phyloP scores from a whole-genome alignment of 805 yeast genomes.

The Grigorovia transvaalensis region DNA sequence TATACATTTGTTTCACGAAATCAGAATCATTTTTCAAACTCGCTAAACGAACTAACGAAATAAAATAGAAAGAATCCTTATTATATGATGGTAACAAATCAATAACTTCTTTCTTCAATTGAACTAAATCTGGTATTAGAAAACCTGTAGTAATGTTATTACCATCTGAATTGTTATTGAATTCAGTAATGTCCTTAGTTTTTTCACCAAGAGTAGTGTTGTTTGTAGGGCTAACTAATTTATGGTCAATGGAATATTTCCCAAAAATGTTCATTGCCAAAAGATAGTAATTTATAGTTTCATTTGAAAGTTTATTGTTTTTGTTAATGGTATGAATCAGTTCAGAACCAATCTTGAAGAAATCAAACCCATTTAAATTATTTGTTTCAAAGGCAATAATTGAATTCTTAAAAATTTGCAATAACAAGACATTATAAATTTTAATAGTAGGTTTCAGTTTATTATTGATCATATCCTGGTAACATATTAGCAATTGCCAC shows the following conservation, averaged over 20 bases:
- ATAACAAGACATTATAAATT: slow-evolving; percentile 45
- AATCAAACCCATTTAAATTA: slow-evolving; percentile 35
- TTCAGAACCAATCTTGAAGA: slow-evolving; percentile 41
- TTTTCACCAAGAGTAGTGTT: no score
- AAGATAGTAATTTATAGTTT: slow-evolving; percentile 36
- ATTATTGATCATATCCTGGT: slow-evolving; percentile 52
- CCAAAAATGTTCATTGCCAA: slow-evolving; percentile 37
- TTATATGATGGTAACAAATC: slow-evolving; percentile 12
- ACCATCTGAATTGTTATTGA: background rate
- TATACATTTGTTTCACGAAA: slow-evolving; percentile 33
- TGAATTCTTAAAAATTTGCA: slow-evolving; percentile 42
- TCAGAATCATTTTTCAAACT: slow-evolving; percentile 30
- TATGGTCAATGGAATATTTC: slow-evolving; percentile 24
- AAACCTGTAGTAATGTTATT: no score
- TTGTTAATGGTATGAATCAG: slow-evolving; percentile 33
- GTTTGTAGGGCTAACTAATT: slow-evolving; percentile 5
- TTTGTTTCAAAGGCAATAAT: slow-evolving; percentile 31
- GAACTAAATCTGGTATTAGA: slow-evolving; percentile 5
- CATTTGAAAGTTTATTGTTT: slow-evolving; percentile 35
- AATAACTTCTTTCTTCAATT: slow-evolving; percentile 4
- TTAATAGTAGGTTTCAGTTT: slow-evolving; percentile 44
- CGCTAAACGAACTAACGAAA: slow-evolving; percentile 33
- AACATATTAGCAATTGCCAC: slow-evolving; percentile 53
- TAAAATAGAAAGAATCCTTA: slow-evolving; percentile 29
- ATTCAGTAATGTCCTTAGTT: background rate